Base-by-base conservation (phyloP, 2,329 filamentous ascomycete species). In the Botrytis byssoidea region DNA sequence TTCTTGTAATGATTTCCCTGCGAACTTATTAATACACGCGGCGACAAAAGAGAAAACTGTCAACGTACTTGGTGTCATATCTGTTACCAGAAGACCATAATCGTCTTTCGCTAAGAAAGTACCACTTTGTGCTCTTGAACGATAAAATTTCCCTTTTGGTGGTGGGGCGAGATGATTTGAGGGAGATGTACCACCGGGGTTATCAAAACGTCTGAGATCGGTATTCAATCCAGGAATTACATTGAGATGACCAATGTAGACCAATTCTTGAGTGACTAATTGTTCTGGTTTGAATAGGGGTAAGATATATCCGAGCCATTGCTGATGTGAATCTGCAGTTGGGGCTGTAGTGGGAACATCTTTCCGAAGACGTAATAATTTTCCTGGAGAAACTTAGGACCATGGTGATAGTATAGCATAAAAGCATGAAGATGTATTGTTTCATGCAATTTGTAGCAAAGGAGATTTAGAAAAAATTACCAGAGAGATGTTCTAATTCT, bases 11-110 rank as follows among this genome's bases (percentile, higher is more conserved):
- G 35, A 73, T 74, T 71, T 42, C 10, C 10, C 57, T 69, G 35
- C 20, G 18, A 73, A 51, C n/a, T 16, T 60, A 16, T 44, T 35
- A 60, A 37, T 40, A 57, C 40, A 25, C 29, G 18, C 16, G 8
- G 59, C 18, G 46, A 35, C 46, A 14, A 44, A 37, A 42, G 42
- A 51, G 22, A n/a, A 9, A 20, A 25, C 16, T 10, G 20, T 29
- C n/a, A 22, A 75, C 79, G 25, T 76, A 82, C 81, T 75, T 37
- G 85, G 83, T 3, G 86, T 87, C 92, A 95, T 95, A 79, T 95
- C 92, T 74, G 91, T 91, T 67, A 95, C 87, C 5, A 95, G 83
- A 78, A 94, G 88, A 9, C 90, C 93, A 79, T 89, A 88, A 77
- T 91, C 88, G 20, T 86, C 85, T 22, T 86, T 83, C 7, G 85